These are phyloP conservation scores for Coniochaeta prunicola DNA, from an alignment of 2,329 filamentous ascomycete species.

Conservation along the genomic window DNA sequence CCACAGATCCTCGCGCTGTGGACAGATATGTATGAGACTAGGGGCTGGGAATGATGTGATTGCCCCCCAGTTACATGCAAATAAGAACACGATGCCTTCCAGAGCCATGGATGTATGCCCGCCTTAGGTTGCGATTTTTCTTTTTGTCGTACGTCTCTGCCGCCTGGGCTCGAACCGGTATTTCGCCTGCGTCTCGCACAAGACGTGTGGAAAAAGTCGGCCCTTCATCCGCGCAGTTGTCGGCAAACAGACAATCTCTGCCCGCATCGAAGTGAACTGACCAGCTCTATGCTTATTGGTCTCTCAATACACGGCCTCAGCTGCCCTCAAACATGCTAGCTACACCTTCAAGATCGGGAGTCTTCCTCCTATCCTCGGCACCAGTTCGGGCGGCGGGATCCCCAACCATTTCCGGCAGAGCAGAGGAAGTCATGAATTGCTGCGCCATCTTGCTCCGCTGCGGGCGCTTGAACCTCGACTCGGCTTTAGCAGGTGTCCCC, in stretches of 20 bases:
- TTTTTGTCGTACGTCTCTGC: neutral
- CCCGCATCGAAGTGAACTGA: neutral
- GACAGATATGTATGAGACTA: too few species aligned
- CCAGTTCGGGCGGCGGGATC: slow-evolving; percentile 4
- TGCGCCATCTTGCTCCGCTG: slow-evolving; percentile 55
- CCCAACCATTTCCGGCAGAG: slow-evolving; percentile 12
- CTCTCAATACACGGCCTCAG: slow-evolving; percentile 2
- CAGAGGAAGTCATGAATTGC: slow-evolving; percentile 53
- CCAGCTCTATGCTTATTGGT: neutral
- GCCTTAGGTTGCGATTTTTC: neutral
- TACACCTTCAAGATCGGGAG: slow-evolving; percentile 48
- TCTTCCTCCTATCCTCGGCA: slow-evolving; percentile 23
- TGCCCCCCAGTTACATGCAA: neutral
- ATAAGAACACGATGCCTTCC: neutral
- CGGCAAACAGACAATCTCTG: neutral
- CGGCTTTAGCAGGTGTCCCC: slow-evolving; percentile 25
- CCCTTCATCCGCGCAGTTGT: neutral
- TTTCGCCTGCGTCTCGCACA: neutral
- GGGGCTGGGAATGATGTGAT: too few species aligned
- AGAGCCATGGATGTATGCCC: neutral
- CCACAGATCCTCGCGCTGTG: too few species aligned
- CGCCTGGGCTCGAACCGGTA: too few species aligned
- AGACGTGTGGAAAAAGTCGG: neutral
- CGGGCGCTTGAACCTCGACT: slow-evolving; percentile 30
- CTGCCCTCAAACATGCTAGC: slow-evolving; percentile 37